phyloP scores from a whole-genome alignment of 1,139 yeast species.

The Taphrina pruni region DNA sequence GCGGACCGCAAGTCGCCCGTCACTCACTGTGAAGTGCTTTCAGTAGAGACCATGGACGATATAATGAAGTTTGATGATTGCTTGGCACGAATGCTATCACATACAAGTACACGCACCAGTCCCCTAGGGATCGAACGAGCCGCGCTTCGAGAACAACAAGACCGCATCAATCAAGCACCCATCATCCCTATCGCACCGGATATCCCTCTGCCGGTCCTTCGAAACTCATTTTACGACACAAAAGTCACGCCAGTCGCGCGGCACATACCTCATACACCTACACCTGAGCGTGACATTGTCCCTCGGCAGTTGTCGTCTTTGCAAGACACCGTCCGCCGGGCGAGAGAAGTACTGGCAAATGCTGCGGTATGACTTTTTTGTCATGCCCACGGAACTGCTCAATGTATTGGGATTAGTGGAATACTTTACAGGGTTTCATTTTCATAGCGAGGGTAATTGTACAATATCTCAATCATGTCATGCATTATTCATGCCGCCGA shows the following conservation, averaged over 20 bases:
- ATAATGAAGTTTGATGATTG: slow-evolving; percentile 12
- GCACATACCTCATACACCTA: neutral
- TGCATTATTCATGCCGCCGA: neutral
- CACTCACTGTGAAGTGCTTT: slow-evolving; percentile 6
- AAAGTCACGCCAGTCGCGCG: neutral
- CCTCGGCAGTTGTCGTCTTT: slow-evolving; percentile 13
- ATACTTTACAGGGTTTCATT: neutral
- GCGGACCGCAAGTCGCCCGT: slow-evolving; percentile 29
- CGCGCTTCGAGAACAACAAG: neutral
- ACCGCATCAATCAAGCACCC: slow-evolving; percentile 7
- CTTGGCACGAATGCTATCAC: neutral
- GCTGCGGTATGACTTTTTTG: neutral
- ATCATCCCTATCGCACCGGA: neutral
- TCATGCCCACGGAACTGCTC: no score
- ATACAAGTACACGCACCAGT: slow-evolving; percentile 1
- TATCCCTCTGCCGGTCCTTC: neutral
- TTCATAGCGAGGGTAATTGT: slow-evolving; percentile 2
- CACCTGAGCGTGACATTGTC: slow-evolving; percentile 6
- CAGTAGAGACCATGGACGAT: slow-evolving; percentile 20
- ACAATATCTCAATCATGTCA: neutral
- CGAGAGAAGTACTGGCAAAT: slow-evolving; percentile 12
- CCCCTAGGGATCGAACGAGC: slow-evolving; percentile 26
- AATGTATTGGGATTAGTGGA: neutral
- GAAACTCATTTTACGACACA: slow-evolving; percentile 32
- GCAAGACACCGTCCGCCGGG: slow-evolving; percentile 20